These are phyloP conservation scores for Scheffersomyces insectosa DNA, from an alignment of 1,139 yeast species.

Conservation along the genomic window DNA sequence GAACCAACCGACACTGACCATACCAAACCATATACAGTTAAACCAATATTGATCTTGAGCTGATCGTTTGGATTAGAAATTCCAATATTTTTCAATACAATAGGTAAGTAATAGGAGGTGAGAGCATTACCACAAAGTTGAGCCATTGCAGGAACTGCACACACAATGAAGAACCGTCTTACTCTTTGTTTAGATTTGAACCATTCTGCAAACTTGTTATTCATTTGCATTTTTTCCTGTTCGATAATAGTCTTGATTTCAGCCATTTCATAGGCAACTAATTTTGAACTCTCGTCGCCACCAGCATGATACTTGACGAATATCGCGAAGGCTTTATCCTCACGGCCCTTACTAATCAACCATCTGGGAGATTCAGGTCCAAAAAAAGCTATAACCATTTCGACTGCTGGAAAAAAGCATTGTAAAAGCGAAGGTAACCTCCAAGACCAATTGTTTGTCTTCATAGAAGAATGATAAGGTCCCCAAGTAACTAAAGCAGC, in stretches of 20 bases:
- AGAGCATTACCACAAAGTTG: slow-evolving; percentile 56
- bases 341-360: slow-evolving; percentile 40
- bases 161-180: slow-evolving; percentile 41
- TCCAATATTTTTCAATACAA: slow-evolving; percentile 51
- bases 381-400: slow-evolving; percentile 30
- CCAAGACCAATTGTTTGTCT: slow-evolving; percentile 36
- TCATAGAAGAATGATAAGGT: neutral
- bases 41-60: slow-evolving; percentile 47
- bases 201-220: slow-evolving; percentile 35
- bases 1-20: slow-evolving; percentile 32
- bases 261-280: slow-evolving; percentile 45
- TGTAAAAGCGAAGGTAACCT: slow-evolving; percentile 50
- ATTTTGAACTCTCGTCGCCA: slow-evolving; percentile 28
- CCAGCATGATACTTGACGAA: slow-evolving; percentile 46
- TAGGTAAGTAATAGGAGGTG: slow-evolving; percentile 50
- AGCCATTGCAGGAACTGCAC: slow-evolving; percentile 37
- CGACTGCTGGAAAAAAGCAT: slow-evolving; percentile 32
- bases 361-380: slow-evolving; percentile 63
- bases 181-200: slow-evolving; percentile 36
- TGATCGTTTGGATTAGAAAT: slow-evolving; percentile 44
- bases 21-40: slow-evolving; percentile 44
- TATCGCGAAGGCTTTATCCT: slow-evolving; percentile 34
- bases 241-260: slow-evolving; percentile 46
- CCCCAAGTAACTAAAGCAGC: neutral
- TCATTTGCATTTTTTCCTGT: slow-evolving; percentile 27